Conservation (phyloP, 352 stramenopile species). For the Globisporangium paroecandrum region DNA sequence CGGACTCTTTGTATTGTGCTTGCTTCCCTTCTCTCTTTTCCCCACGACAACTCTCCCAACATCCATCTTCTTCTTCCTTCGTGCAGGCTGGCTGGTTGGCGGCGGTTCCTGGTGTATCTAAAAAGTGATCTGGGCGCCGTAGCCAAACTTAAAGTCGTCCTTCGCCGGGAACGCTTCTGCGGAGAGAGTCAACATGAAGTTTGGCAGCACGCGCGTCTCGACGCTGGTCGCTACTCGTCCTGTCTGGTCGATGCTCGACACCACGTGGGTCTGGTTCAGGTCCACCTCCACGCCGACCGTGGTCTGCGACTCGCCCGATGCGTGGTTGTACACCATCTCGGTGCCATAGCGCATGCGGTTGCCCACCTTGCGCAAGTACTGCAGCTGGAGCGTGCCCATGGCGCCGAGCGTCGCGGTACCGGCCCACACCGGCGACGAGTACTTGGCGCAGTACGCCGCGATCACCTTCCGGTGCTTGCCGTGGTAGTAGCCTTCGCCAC, state of each 20-base stretch:
- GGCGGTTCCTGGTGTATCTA: conserved; percentile 29
- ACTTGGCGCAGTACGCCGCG: conserved; percentile 81
- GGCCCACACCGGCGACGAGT: conserved; percentile 63
- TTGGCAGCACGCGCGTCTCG: conserved; percentile 80
- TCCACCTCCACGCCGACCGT: conserved; percentile 83
- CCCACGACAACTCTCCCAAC: background rate
- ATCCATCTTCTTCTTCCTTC: background rate
- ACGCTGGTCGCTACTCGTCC: conserved; percentile 82
- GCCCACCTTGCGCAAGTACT: conserved; percentile 85
- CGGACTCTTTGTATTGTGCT: background rate
- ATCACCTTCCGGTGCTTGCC: conserved; percentile 87
- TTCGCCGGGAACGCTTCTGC: conserved; percentile 83
- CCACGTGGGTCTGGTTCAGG: conserved; percentile 79
- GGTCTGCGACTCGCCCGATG: conserved; percentile 75
- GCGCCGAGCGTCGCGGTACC: conserved; percentile 70
- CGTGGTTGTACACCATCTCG: conserved; percentile 86
- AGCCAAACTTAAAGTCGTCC: conserved; percentile 90
- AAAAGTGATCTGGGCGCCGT: conserved; percentile 87
- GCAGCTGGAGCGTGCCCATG: conserved; percentile 81
- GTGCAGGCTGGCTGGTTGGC: background rate
- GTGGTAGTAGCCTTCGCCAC: conserved; percentile 87
- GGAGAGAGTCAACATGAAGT: conserved; percentile 83
- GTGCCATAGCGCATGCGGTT: conserved; percentile 79
- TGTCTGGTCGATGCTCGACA: conserved; percentile 80
- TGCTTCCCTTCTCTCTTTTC: background rate